Base-by-base conservation (phyloP, 2,329 filamentous ascomycete species). In the Colletotrichum shisoi region DNA sequence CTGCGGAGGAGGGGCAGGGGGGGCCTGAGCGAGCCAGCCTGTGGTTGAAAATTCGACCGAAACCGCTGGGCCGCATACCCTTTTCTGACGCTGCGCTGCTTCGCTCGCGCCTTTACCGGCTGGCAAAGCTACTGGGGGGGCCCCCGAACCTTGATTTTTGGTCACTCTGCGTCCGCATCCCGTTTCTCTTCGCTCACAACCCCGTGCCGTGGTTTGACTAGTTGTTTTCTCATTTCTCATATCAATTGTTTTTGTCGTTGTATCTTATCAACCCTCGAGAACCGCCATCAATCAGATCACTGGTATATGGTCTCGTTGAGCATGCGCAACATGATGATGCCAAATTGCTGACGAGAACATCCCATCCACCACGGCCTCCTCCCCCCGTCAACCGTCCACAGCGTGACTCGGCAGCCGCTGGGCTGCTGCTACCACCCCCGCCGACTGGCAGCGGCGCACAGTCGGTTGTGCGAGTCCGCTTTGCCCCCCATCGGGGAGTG, bases 1-100 rank as follows among this genome's bases (percentile, higher is more conserved):
- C 56, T 66, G 69, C 69, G 69, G 69, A 69, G 69, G 69, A 69
- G 67, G 69, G 67, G 67, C 62, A 67, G 69, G 67, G 60, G 60
- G 42, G 58, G 56, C 45, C 44, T 37, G 53, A 58, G 52, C 63
- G 53, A 58, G 52, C 63, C 40, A 62, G 42, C 64, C 53, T 52
- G 54, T 34, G 34, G 48, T 31, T 42, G 57, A 63, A 63, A 63
- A 63, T 58, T 58, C 53, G 61, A 58, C 61, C 61, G 61, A 49
- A 58, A 63, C 61, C 53, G 61, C 61, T 58, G 21, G 44, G 21
- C n/a, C 9, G 34, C 12, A 15, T 27, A 8, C 19, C 24, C 19
- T 48, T 57, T 37, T 34, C 8, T 57, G 17, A 9, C 27, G 6
- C 15, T 51, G 48, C 48, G 46, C 24, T 51, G 24, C 46, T 31